These are phyloP conservation scores for Aspergillus flavus DNA, from an alignment of 2,329 filamentous ascomycete species.

Conservation along the genomic window DNA sequence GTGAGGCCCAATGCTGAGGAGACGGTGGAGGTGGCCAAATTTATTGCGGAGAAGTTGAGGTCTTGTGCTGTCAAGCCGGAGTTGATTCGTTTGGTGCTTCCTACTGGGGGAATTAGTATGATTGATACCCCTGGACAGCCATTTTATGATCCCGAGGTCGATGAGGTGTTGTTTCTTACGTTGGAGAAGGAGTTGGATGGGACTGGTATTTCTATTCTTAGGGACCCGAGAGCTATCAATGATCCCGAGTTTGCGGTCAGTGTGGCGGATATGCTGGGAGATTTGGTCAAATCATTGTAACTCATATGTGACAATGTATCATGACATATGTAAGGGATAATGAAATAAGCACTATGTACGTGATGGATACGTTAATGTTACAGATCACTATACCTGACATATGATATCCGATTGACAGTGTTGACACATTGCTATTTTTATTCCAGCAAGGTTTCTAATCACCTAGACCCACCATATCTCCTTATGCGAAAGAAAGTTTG, in stretches of 20 bases:
- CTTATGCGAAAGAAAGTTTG: no score
- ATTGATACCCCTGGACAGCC: slow-evolving; percentile 57
- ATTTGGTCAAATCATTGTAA: neutral
- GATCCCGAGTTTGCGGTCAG: slow-evolving; percentile 31
- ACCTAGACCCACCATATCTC: no score
- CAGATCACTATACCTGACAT: no score
- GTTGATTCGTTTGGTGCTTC: slow-evolving; percentile 60
- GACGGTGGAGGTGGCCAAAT: slow-evolving; percentile 56
- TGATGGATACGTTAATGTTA: no score
- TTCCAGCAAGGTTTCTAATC: no score
- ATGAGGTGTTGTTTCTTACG: slow-evolving; percentile 50
- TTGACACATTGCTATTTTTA: no score
- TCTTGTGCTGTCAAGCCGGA: slow-evolving; percentile 40
- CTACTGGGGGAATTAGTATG: slow-evolving; percentile 63
- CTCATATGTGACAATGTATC: neutral
- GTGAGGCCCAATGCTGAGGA: slow-evolving; percentile 66
- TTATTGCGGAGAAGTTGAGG: slow-evolving; percentile 58
- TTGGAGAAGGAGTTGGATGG: slow-evolving; percentile 54
- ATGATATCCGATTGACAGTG: no score
- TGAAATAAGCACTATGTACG: no score
- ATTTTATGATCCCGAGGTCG: slow-evolving; percentile 56
- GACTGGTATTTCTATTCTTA: slow-evolving; percentile 53
- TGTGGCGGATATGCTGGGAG: slow-evolving; percentile 25
- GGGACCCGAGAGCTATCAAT: slow-evolving; percentile 46
- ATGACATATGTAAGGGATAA: no score